Percentiles rank a stretch among this genome's conserved stretches.
phyloP scores from a whole-genome alignment of 225 moss, liverwort and hornwort genomes.

The Neckera pumila region DNA sequence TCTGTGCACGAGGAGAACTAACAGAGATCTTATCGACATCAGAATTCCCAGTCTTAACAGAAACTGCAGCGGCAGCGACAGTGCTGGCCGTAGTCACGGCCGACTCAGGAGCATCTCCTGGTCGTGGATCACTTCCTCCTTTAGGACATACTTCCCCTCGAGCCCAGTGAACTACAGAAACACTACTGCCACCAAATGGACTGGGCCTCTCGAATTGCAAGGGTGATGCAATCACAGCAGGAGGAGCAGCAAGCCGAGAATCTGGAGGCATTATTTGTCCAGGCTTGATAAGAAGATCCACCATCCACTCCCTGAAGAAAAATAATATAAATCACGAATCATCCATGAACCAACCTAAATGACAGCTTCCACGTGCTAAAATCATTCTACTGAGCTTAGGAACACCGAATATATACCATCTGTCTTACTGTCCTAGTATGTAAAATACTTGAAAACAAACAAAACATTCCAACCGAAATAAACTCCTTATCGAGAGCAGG shows the following conservation, averaged over 20 bases:
- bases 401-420: background rate
- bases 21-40: slow-evolving; percentile 4
- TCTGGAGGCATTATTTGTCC: slow-evolving; percentile 67
- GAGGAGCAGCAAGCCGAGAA: slow-evolving; percentile 61
- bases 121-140: slow-evolving; percentile 1
- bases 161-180: slow-evolving; percentile 68
- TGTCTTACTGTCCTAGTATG: background rate
- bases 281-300: slow-evolving; percentile 78
- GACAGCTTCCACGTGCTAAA: background rate
- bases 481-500: background rate
- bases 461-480: background rate
- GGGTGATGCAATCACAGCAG: slow-evolving; percentile 73
- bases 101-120: background rate
- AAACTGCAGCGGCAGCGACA: background rate
- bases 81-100: background rate
- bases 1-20: slow-evolving; percentile 30
- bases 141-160: slow-evolving; percentile 30
- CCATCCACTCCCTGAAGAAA: slow-evolving; percentile 84
- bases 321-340: background rate
- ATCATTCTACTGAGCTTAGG: background rate
- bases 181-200: slow-evolving; percentile 69
- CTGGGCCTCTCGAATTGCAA: slow-evolving; percentile 77
- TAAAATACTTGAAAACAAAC: background rate
- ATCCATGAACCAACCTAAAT: background rate
- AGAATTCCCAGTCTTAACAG: background rate